Evolutionary conservation across 331 rosid species (phyloP).

Genomic region (Spiraea crenata): DNA sequence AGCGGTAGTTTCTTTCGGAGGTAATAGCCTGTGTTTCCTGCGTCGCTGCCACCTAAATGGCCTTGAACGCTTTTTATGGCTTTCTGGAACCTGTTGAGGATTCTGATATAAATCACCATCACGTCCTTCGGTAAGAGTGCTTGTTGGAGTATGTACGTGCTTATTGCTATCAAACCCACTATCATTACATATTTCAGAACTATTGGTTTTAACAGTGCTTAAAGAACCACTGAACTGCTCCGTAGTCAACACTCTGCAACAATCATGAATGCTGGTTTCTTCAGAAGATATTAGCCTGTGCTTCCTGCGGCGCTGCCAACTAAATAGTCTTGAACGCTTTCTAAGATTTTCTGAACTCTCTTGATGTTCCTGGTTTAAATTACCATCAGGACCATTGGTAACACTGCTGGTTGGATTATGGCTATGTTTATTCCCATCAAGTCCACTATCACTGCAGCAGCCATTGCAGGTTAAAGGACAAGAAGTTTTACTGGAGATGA

Average conservation of each 20-base stretch:
- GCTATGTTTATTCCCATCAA: constrained; percentile 20
- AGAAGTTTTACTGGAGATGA: constrained; percentile 17
- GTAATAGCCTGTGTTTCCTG: constrained; percentile 45
- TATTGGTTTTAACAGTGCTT: too few relatives aligned
- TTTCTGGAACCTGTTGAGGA: constrained; percentile 24
- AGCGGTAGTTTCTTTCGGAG: constrained; percentile 25
- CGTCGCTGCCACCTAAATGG: constrained; percentile 72
- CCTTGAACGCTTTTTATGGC: constrained; percentile 56
- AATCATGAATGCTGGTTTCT: constrained; percentile 12
- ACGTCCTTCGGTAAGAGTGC: constrained; percentile 1
- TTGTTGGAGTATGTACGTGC: constrained; percentile 19
- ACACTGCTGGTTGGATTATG: constrained; percentile 19
- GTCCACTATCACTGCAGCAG: constrained; percentile 17
- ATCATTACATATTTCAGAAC: not conserved
- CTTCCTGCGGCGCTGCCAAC: constrained; percentile 67
- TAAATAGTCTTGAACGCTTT: constrained; percentile 67
- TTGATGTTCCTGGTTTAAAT: constrained; percentile 25
- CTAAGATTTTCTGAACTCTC: constrained; percentile 29
- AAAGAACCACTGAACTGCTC: too few relatives aligned
- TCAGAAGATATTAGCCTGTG: constrained; percentile 38
- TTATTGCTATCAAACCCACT: constrained; percentile 22
- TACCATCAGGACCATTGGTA: constrained; percentile 16
- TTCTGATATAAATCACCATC: constrained; percentile 29
- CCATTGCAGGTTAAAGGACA: constrained; percentile 30
- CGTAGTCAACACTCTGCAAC: too few relatives aligned